Base-by-base conservation (phyloP, 1,284 basidiomycete genomes). In the Lignosus rhinocerotis region DNA sequence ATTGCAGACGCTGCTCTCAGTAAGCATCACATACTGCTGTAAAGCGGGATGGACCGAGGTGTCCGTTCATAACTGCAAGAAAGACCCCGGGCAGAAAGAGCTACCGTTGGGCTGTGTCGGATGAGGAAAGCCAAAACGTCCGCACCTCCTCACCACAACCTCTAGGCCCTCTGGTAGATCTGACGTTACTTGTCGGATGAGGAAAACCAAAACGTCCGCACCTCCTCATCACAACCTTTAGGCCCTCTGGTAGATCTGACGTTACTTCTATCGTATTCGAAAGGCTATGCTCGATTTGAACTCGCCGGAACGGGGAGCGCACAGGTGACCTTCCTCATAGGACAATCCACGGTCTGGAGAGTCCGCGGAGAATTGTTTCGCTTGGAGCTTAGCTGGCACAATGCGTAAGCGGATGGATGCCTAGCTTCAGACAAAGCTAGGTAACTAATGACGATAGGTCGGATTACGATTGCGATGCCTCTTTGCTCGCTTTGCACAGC, bases 161-260 rank as follows among this genome's bases (percentile, higher is more conserved):
- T 11, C 70, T 83, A 12, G 87, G 86, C 12, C 80, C 85, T 7
- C 73, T 87, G 17, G 81, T 86, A 16, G 87, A 88, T 64, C 72
- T 88, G 34, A 87, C 86, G 4, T 70, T 86, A 21, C 80, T 83
- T n/a, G 12, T 46, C 10, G 36, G 67, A 62, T 16, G 53, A 56
- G 32, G 62, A 58, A 19, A 62, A 36, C 34, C n/a, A n/a, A 68
- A 67, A 60, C 68, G 67, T 53, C 77, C 84, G 0, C 86, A 88
- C 60, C 78, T 78, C 56, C 71, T 87, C 14, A 79, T 83, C 3
- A 79, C 82, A 6, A 70, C 78, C 84, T 11, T 70, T 83, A 12
- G 87, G 86, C 12, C 80, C 85, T 7, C 73, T 87, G 17, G 81
- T 86, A 16, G 87, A 88, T 64, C 72, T 88, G 34, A 87, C 86